Conservation (phyloP, 345 rosid genomes). For the Cardamine chenopodiifolia region DNA sequence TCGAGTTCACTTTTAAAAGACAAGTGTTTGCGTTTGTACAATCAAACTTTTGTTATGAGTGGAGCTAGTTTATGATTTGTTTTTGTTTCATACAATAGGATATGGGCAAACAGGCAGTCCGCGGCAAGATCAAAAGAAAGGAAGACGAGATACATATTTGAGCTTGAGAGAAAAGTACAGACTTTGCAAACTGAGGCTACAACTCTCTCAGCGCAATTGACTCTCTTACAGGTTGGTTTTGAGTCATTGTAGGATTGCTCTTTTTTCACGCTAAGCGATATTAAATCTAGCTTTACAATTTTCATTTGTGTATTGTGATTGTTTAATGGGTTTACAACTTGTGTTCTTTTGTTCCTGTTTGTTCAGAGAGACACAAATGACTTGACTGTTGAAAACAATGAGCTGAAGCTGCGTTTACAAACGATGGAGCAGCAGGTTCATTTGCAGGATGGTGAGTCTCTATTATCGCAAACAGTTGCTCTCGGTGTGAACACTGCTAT, state of each 20-base stretch:
- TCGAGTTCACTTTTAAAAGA: background rate
- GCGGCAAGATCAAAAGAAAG: conserved; percentile 98
- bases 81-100: conserved; percentile 49
- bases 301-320: background rate
- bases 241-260: conserved; percentile 10
- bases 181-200: conserved; percentile 92
- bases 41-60: background rate
- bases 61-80: conserved; percentile 1
- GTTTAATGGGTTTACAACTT: background rate
- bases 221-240: conserved; percentile 78
- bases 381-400: conserved; percentile 77
- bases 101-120: conserved; percentile 97
- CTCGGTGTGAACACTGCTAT: background rate
- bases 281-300: background rate
- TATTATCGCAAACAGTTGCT: conserved; percentile 22
- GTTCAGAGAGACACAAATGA: conserved; percentile 84
- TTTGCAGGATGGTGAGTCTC: conserved; percentile 82
- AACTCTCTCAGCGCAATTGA: conserved; percentile 83
- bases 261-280: background rate
- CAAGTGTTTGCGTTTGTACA: background rate
- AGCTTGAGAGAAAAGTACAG: conserved; percentile 90
- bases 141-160: conserved; percentile 91
- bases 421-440: conserved; percentile 89
- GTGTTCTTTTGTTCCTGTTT: conserved; percentile 1
- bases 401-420: conserved; percentile 83